Evolutionary conservation across 192 early-diverging fungal genomes (phyloP), one percentile per base, ranked within the genome.

Genomic region (Coemansia sp.): DNA sequence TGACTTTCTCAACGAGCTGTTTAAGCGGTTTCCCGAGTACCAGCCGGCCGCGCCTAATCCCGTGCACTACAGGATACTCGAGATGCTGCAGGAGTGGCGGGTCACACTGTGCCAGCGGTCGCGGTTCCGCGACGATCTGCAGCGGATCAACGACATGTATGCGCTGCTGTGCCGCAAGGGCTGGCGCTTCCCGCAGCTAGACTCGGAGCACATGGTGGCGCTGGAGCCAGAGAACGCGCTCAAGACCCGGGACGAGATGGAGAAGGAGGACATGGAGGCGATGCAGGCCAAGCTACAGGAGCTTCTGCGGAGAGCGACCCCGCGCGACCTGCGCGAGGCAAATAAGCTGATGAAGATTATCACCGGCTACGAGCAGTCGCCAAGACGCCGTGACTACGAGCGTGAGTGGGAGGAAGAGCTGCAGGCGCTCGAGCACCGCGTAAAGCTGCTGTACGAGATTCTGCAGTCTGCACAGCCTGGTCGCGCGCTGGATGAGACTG

Each of bases 321-420:
- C 95, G 6, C 83, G 87, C 36, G 95, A 95, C 60, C 69, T 99
- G 23, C 90, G 86, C 22, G 92, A 96, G 60, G 97, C 97, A 12
- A 98, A 99, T 42, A 87, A 91, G 52, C 72, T 99, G 42, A 98
- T 99, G 88, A 98, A 99, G 70, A 79, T 93, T 32, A 93, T 99
- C 81, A 85, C 95, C 14, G 97, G 97, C 40, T 99, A 95, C 64
- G 83, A 89, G 58, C 87, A 89, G 31, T 77, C 74, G 41, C 46
- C 55, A n/a, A 70, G 67, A 60, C 63, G 45, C 35, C 62, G 54
- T 5, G 84, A 98, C 67, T 97, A 97, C 62, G 88, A 89, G 45
- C 74, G 86, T 45, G 83, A 91, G 55, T 90, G 91, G 35, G 79
- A 85, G 21, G 66, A 82, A 43, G 93, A 94, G 60, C 60, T 97